Percentiles rank a stretch among this genome's conserved stretches.
Evolutionary conservation across 306 rosid species (phyloP).

Genomic region (Vigna angularis): DNA sequence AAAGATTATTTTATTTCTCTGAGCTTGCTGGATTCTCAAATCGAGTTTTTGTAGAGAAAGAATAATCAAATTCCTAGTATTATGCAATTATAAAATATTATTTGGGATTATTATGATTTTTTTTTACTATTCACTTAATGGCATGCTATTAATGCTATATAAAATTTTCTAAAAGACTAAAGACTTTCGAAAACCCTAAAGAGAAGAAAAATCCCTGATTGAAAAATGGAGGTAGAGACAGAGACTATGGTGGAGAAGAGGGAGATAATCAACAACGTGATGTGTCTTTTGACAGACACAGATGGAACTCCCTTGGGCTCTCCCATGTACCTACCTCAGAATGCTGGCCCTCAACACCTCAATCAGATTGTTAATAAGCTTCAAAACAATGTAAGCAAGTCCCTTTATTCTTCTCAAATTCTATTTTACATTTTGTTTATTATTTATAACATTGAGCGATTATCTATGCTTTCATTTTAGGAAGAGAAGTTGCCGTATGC

Average conservation of each 20-base stretch:
- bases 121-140: too few species aligned
- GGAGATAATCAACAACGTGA: conserved; percentile 52
- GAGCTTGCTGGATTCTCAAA: too few species aligned
- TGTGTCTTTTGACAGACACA: conserved; percentile 79
- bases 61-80: too few species aligned
- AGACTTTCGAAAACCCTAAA: too few species aligned
- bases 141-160: too few species aligned
- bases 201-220: not conserved
- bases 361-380: conserved; percentile 80
- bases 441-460: not conserved
- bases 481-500: conserved; percentile 92
- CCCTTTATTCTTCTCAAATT: not conserved
- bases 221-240: conserved; percentile 42
- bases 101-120: too few species aligned
- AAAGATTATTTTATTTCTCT: too few species aligned
- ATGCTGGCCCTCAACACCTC: conserved; percentile 74
- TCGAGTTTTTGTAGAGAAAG: too few species aligned
- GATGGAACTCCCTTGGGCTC: conserved; percentile 70
- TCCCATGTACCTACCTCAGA: conserved; percentile 76
- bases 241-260: conserved; percentile 43
- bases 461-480: conserved; percentile 45
- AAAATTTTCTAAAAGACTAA: too few species aligned
- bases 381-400: conserved; percentile 62
- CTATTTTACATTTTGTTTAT: not conserved
- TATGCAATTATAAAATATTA: too few species aligned